A percentile compares a stretch with the other conserved stretches of the same genome.
Evolutionary conservation across 805 yeast genomes (phyloP).

Genomic region (Monosporozyma aerobia): DNA sequence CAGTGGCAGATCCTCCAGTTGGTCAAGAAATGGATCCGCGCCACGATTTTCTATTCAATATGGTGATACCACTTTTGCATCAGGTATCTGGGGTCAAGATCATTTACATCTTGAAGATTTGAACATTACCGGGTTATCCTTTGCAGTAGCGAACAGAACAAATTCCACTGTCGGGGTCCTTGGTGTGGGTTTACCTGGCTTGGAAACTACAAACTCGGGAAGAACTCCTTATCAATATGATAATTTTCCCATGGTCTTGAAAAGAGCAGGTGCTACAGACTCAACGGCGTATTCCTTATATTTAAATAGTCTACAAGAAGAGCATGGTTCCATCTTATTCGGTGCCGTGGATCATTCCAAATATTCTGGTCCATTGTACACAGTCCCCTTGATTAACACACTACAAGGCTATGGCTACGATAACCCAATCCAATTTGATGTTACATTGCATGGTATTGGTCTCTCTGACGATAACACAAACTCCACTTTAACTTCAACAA

Average conservation of each 20-base stretch:
- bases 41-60: constrained; percentile 36
- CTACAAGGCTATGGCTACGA: constrained; percentile 9
- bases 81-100: constrained; percentile 45
- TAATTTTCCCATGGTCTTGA: constrained; percentile 16
- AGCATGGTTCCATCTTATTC: constrained; percentile 38
- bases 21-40: constrained; percentile 25
- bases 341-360: constrained; percentile 37
- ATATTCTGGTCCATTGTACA: constrained; percentile 27
- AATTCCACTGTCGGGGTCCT: constrained; percentile 39
- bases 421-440: constrained; percentile 25
- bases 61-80: constrained; percentile 42
- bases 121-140: constrained; percentile 24
- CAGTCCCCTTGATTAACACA: constrained; percentile 27
- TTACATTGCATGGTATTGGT: constrained; percentile 29
- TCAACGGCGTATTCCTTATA: constrained; percentile 37
- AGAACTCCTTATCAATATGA: constrained; percentile 12
- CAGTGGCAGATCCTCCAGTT: constrained; percentile 28
- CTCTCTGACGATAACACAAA: constrained; percentile 13
- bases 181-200: constrained; percentile 43
- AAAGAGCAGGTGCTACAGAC: constrained; percentile 32
- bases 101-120: constrained; percentile 42
- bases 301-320: constrained; percentile 36
- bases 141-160: constrained; percentile 29
- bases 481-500: constrained; percentile 21
- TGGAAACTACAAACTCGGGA: constrained; percentile 48